Evolutionary conservation across 2,329 filamentous ascomycete species (phyloP), one percentile per base, ranked within the genome.

Genomic region (Pyrenochaeta sp.): DNA sequence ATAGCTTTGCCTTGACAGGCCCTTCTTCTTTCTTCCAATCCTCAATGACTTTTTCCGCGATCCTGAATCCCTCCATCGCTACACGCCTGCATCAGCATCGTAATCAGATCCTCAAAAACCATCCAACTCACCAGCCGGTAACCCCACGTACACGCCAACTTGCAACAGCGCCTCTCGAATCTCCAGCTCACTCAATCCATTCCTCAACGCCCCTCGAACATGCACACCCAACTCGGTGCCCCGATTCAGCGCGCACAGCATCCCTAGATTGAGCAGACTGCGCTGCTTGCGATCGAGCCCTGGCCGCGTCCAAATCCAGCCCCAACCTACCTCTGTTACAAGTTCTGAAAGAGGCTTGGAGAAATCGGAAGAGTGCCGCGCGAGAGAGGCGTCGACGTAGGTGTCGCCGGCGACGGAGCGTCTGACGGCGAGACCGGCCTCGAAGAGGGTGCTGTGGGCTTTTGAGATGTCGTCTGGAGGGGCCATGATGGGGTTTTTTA

Each of bases 271-370:
- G 20, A 86, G 67, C 41, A 86, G 79, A 35, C 82, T 76, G 47
- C 80, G 76, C 35, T 58, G 55, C 44, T 57, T 54, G 6, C 44
- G 20, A 11, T 46, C 34, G 11, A 56, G 24, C 0, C 82, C 83
- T 0, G 81, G 81, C 6, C 83, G 77, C 3, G 77, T 77, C 83
- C 83, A 86, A 35, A 79, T 76, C 47, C 74, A 75, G 13, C 82
- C 82, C 83, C 82, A 86, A 66, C 79, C 79, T 49, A 75, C 78
- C 67, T 84, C 82, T 2, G 82, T 84, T 5, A 82, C 76, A 28
- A 83, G 73, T 40, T 84, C 77, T 65, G 85, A 81, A 57, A 80
- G 77, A 0, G 81, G 78, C 26, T 71, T 68, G 1, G 80, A 73
- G 63, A 84, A 85, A 13, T 79, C 74, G 6, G 76, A 78, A 0